Base-by-base conservation (phyloP, 164 flowering plant species). In the Vitis labrusca region DNA sequence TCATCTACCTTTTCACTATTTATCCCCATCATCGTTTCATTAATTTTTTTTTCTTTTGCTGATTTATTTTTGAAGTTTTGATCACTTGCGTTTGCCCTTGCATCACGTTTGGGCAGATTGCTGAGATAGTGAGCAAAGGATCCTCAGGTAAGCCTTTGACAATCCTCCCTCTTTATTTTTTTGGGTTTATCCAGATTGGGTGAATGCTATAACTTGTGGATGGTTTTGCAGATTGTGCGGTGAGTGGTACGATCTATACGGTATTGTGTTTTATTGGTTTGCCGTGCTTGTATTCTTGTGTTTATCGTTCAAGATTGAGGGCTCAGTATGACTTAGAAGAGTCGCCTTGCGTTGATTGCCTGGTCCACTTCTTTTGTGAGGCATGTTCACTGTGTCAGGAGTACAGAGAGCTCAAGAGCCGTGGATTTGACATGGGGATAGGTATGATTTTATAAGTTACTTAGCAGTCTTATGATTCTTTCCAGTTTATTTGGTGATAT, bases 31-130 rank as follows among this genome's bases (percentile, higher is more conserved):
- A 9, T 23, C 2, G 2, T 23, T 23, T 9, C 47, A 19, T 69
- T 11, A 32, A 23, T 47, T 32, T 52, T 19, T 19, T 3, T 3
- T 3, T 50, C 16, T 59, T 47, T 11, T 9, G 8, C 51, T 64
- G 16, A 37, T 64, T 65, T 32, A 13, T 29, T 10, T 7, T 37
- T 3, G 12, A 3, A 83, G 82, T 81, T 68, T 68, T 83, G 19
- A 71, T 87, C 61, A 82, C 91, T 55, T 70, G 69, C 68, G 64
- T 72, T 61, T 87, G 91, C 68, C 87, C 88, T 9, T 86, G 88
- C 73, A 73, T 86, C 70, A 85, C 86, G 10, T 85, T 85, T 52
- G 88, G 86, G 51, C 84, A 80, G 73, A 80, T 85, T 58, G 79
- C 83, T 50, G 87, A 82, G 72, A 79, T 85, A 1, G 67, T 81